These are phyloP conservation scores for Phytophthora vignae DNA, from an alignment of 352 stramenopile genomes.

Conservation along the genomic window DNA sequence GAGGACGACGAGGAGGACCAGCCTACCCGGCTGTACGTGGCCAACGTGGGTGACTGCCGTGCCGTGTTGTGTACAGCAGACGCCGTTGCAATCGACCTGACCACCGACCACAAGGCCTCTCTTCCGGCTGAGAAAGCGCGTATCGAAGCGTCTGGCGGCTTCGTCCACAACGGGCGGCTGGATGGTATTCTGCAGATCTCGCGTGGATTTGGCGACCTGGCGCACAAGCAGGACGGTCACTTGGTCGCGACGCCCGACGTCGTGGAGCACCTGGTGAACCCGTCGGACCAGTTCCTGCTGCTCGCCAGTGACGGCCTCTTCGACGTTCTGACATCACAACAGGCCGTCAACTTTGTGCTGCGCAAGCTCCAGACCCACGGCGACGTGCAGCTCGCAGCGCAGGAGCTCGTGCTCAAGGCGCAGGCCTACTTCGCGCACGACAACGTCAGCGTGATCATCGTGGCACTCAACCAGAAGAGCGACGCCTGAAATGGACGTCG, in stretches of 20 bases:
- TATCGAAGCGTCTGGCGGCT: conserved; percentile 85
- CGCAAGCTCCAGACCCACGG: conserved; percentile 89
- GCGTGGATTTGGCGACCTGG: conserved; percentile 89
- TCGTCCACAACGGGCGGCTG: conserved; percentile 89
- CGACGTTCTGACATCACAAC: conserved; percentile 91
- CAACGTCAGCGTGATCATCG: conserved; percentile 92
- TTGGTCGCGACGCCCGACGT: conserved; percentile 88
- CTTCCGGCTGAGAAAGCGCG: conserved; percentile 77
- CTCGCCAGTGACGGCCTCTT: conserved; percentile 93
- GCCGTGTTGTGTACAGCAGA: conserved; percentile 85
- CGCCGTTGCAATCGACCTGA: conserved; percentile 81
- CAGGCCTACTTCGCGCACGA: conserved; percentile 92
- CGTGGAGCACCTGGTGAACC: conserved; percentile 61
- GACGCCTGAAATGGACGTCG: conserved; percentile 43
- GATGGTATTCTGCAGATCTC: conserved; percentile 91
- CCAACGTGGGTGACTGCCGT: conserved; percentile 92
- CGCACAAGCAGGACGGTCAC: conserved; percentile 91
- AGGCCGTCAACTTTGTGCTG: conserved; percentile 92
- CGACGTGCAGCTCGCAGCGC: conserved; percentile 89
- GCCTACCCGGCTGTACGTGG: conserved; percentile 77
- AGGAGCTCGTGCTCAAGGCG: conserved; percentile 89
- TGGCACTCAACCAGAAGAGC: conserved; percentile 81
- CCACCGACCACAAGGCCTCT: conserved; percentile 89
- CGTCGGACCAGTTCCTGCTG: conserved; percentile 90
- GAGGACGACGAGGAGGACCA: conserved; percentile 34